Evolutionary conservation across 331 rosid genomes (phyloP).

Genomic region (Saraca asoca): DNA sequence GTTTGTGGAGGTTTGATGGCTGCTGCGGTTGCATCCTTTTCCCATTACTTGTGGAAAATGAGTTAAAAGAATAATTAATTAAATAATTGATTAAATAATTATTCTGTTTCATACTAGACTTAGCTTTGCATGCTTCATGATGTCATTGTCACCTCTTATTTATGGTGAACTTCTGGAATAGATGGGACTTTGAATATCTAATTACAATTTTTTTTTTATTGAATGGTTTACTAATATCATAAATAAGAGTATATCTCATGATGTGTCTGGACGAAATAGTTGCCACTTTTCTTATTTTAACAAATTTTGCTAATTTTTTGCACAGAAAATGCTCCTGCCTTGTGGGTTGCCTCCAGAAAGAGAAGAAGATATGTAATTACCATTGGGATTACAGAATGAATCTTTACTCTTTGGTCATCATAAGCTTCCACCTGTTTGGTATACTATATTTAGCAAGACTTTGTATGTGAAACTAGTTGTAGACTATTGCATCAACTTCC

Average conservation of each 20-base stretch:
- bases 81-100: neutral
- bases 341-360: conserved; percentile 77
- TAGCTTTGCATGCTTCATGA: neutral
- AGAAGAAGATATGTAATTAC: conserved; percentile 54
- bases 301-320: neutral
- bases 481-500: neutral
- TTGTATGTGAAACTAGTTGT: neutral
- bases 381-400: neutral
- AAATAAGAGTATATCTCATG: no score
- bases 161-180: neutral
- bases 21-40: neutral
- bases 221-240: no score
- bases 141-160: neutral
- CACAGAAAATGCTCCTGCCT: conserved; percentile 79
- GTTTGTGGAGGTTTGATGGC: conserved; percentile 5
- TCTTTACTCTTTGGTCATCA: neutral
- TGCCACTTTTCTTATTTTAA: neutral
- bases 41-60: neutral
- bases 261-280: no score
- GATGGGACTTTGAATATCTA: neutral
- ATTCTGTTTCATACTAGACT: neutral
- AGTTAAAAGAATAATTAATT: neutral
- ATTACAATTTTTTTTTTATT: neutral
- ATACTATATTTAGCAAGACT: neutral
- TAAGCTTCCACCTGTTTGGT: neutral